Base-by-base conservation (phyloP, 2,329 filamentous ascomycete genomes). In the Diaporthe helianthi region DNA sequence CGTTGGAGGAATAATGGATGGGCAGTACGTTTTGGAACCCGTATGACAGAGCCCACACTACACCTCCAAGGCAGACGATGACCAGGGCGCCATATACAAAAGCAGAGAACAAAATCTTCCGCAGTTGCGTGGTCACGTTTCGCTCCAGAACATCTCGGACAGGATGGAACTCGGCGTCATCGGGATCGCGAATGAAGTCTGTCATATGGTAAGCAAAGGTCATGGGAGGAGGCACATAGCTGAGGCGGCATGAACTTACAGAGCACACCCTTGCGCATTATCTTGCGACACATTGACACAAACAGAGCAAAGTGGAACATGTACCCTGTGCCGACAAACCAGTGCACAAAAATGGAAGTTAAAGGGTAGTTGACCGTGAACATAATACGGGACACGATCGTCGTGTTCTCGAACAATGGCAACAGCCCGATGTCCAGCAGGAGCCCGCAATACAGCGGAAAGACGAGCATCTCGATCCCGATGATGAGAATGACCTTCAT, bases 241-340 rank as follows among this genome's bases (percentile, higher is more conserved):
- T 46, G 36, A 22, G 22, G 24, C 12, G 12, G 17, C 12, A 22
- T 60, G 36, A 53, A 86, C 90, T 87, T 84, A 93, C 91, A 98
- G 70, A 99, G 84, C 49, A 99, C 96, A 64, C 96, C 96, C 74
- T 90, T 93, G 72, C 96, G 91, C 91, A 99, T 93, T 70, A 98
- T 97, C 82, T 97, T 98, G 72, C 96, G 91, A 80, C 96, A 99
- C 94, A 99, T 98, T 68, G 94, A 97, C 22, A 99, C 96, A 78
- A 99, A 99, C 3, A 99, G 87, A 6, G 96, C 96, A 78, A 99
- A 99, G 78, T 99, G 96, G 82, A 99, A 99, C 97, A 99, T 99
- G 80, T 99, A 99, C 72, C 94, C 97, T 4, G 96, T 99, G 60
- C 96, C 96, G 68, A 98, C 91, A 77, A 99, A 99, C 96, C 96